Evolutionary conservation across 371 early-diverging fungal species (phyloP).

Genomic region (Mortierella sp.): DNA sequence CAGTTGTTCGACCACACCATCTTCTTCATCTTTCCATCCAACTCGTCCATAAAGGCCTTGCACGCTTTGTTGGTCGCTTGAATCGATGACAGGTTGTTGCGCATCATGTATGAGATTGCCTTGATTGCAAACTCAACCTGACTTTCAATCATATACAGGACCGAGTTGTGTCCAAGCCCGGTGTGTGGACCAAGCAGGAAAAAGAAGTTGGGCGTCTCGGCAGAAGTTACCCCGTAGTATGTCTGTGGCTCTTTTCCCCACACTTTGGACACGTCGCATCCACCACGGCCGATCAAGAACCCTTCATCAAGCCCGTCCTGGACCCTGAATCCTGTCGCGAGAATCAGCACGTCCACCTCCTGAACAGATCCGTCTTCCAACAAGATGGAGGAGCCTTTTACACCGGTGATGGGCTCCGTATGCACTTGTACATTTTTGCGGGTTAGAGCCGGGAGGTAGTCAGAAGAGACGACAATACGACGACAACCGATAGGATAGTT

Average conservation of each 20-base stretch:
- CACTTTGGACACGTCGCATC: conserved; percentile 22
- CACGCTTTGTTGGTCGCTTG: conserved; percentile 34
- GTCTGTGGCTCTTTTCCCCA: conserved; percentile 32
- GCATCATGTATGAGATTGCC: conserved; percentile 51
- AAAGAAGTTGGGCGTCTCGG: conserved; percentile 59
- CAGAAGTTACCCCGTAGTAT: conserved; percentile 46
- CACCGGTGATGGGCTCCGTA: conserved; percentile 51
- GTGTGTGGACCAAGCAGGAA: conserved; percentile 49
- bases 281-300: conserved; percentile 41
- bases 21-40: conserved; percentile 44
- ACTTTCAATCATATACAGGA: conserved; percentile 46
- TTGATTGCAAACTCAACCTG: conserved; percentile 46
- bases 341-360: conserved; percentile 64
- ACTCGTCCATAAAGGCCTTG: conserved; percentile 26
- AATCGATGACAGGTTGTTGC: conserved; percentile 33
- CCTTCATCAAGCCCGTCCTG: conserved; percentile 36
- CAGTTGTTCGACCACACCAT: conserved; percentile 56
- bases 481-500: conserved; percentile 67
- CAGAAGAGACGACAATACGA: conserved; percentile 63
- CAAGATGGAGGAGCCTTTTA: conserved; percentile 58
- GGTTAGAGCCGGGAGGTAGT: conserved; percentile 61
- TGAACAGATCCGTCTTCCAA: conserved; percentile 55
- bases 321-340: conserved; percentile 75
- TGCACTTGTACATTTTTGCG: conserved; percentile 60
- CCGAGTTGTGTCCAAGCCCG: conserved; percentile 48